Conservation (phyloP, 2,329 filamentous ascomycete genomes). For the Bipolaris victoriae region DNA sequence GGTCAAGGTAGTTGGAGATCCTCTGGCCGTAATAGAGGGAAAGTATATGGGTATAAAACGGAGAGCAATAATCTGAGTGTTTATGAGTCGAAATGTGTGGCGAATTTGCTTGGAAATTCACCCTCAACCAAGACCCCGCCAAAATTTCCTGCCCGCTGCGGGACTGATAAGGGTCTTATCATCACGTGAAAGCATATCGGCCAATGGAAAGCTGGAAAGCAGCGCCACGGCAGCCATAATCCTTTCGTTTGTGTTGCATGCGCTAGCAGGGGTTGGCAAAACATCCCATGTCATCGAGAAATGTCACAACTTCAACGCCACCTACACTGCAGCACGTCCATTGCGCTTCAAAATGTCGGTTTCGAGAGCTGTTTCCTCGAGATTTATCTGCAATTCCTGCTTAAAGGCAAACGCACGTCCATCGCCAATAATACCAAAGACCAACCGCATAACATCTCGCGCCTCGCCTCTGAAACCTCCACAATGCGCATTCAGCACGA, state of each 20-base stretch:
- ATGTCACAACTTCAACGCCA: not conserved
- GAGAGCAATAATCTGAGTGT: constrained; percentile 1
- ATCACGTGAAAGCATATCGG: constrained; percentile 28
- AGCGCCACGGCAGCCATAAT: not conserved
- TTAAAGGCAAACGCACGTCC: constrained; percentile 16
- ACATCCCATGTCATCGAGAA: constrained; percentile 14
- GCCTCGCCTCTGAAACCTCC: constrained; percentile 13
- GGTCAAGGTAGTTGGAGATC: not conserved
- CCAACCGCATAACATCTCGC: constrained; percentile 16
- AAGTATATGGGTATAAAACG: constrained; percentile 1
- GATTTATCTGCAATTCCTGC: constrained; percentile 36
- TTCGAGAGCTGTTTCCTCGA: constrained; percentile 28
- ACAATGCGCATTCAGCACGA: constrained; percentile 32
- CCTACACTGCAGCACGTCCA: not conserved
- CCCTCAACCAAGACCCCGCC: constrained; percentile 25
- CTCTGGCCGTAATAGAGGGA: not conserved
- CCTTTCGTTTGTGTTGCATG: not conserved
- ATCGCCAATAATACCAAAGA: not conserved
- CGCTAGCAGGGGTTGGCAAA: constrained; percentile 8
- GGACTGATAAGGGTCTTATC: constrained; percentile 30
- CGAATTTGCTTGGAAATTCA: constrained; percentile 41
- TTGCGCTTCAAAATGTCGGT: constrained; percentile 29
- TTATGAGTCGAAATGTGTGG: constrained; percentile 26
- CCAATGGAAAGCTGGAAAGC: too few species aligned
- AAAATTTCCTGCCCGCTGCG: constrained; percentile 29